Evolutionary conservation across 2,329 filamentous ascomycete species (phyloP), one percentile per base, ranked within the genome.

Genomic region (Colletotrichum kahawae): DNA sequence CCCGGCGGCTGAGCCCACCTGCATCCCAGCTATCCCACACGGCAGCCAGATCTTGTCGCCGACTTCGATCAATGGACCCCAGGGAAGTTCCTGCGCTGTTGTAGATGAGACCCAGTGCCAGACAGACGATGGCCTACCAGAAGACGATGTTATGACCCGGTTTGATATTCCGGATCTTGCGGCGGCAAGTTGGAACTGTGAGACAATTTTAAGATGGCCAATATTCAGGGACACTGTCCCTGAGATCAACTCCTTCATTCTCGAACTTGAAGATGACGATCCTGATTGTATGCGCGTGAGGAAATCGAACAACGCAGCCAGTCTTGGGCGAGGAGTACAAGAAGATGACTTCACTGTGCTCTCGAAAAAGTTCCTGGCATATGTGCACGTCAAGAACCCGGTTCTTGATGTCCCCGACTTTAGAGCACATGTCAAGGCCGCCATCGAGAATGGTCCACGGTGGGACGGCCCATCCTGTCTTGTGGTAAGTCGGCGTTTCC

Each of bases 361-460:
- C 4, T 78, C 80, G 18, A 77, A 82, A 34, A 77, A 70, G 8
- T 83, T 83, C 57, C 72, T 83, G 16, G 67, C 78, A 4, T 82
- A 82, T 57, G 81, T 82, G 14, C 81, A 83, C n/a, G 79, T 81
- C 24, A 83, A 83, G 66, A 83, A 83, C 31, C 82, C 81, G 5
- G 80, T 83, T 12, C 75, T 83, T 8, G 81, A 82, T 66, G 73
- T 79, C 4, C 74, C 70, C 1, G 72, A 75, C 43, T 71, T 75
- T 21, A 75, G 71, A 21, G 63, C 67, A 14, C 78, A 78, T 65
- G 80, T 78, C 8, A 79, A 76, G 34, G 31, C 76, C 24, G 78
- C 81, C 7, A 75, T 77, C 8, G 78, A 79, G 57, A 69, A 78
- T 60, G 80, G 82, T 3, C 80, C 81, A 56, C 76, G 76, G 2